Conservation (phyloP, 768 basidiomycete species). For the Amanita rimosa region DNA sequence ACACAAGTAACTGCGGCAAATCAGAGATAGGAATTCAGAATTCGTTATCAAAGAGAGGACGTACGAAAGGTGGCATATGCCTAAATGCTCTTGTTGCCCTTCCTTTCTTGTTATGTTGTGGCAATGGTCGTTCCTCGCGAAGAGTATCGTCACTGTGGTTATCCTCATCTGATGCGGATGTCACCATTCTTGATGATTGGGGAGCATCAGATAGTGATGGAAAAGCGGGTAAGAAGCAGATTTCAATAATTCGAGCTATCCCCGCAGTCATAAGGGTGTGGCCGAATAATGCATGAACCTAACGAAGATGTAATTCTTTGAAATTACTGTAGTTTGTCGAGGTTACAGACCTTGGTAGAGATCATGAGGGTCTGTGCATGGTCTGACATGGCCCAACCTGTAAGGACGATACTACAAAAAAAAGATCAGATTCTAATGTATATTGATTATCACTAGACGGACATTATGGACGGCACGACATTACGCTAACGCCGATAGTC, state of each 20-base stretch:
- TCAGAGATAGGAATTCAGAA: conserved; percentile 2
- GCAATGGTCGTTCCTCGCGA: conserved; percentile 18
- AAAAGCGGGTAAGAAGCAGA: conserved; percentile 56
- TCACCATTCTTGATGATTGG: conserved; percentile 10
- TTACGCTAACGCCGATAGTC: conserved; percentile 37
- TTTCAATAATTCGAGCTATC: conserved; percentile 65
- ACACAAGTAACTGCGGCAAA: conserved; percentile 46
- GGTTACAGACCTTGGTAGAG: conserved; percentile 53
- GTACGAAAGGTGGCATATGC: conserved; percentile 81
- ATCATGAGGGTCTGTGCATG: conserved; percentile 80
- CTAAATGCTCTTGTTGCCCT: conserved; percentile 53
- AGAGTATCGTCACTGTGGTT: conserved; percentile 59
- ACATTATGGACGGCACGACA: conserved; percentile 79
- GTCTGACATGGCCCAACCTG: conserved; percentile 91
- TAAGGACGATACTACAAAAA: conserved; percentile 60
- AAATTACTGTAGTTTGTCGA: not conserved
- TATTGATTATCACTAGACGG: conserved; percentile 12
- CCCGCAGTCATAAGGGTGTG: conserved; percentile 79
- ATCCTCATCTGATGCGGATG: conserved; percentile 28
- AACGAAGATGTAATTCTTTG: not conserved
- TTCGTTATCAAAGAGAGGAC: conserved; percentile 17
- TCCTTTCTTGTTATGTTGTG: conserved; percentile 14
- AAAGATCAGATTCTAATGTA: not conserved
- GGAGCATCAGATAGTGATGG: conserved; percentile 12
- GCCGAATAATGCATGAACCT: conserved; percentile 85